Percentiles rank a stretch among this genome's conserved stretches.
Evolutionary conservation across 768 basidiomycete genomes (phyloP).

Genomic region (Crassisporium funariophilum): DNA sequence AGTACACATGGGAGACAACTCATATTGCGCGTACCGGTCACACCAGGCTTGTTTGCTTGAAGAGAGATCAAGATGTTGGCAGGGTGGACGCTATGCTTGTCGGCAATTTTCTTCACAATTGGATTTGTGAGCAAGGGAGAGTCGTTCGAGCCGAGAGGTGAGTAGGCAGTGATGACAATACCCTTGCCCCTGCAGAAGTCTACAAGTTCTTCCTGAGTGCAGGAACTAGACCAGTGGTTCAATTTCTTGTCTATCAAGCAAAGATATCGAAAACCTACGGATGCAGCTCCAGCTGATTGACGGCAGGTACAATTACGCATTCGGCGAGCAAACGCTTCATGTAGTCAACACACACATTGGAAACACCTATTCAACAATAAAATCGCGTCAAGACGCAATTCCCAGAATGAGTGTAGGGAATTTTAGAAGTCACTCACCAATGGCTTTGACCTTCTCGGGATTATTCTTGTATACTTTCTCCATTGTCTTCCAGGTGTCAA

Average conservation of each 20-base stretch:
- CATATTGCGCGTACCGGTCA: slow-evolving; percentile 56
- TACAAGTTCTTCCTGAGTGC: slow-evolving; percentile 67
- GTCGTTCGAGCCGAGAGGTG: slow-evolving; percentile 72
- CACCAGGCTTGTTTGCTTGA: slow-evolving; percentile 66
- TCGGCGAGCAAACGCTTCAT: slow-evolving; percentile 61
- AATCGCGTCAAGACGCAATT: neutral
- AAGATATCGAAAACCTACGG: no score
- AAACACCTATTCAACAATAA: slow-evolving; percentile 45
- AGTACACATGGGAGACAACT: no score
- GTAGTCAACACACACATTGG: slow-evolving; percentile 70
- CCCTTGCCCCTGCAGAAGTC: slow-evolving; percentile 62
- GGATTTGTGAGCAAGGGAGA: slow-evolving; percentile 67
- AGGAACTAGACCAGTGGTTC: slow-evolving; percentile 42
- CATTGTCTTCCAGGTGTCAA: slow-evolving; percentile 81
- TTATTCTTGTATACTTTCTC: slow-evolving; percentile 65
- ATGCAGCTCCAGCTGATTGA: slow-evolving; percentile 81
- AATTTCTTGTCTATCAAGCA: no score
- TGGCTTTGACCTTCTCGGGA: slow-evolving; percentile 75
- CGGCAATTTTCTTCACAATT: slow-evolving; percentile 61
- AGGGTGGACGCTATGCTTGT: slow-evolving; percentile 57
- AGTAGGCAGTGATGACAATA: slow-evolving; percentile 77
- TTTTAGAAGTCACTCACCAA: slow-evolving; percentile 55
- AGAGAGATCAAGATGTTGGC: slow-evolving; percentile 74
- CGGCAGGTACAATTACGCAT: slow-evolving; percentile 65
- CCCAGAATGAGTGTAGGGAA: slow-evolving; percentile 1